Base-by-base conservation (phyloP, 768 basidiomycete species). In the Agrocybe chaxingu region DNA sequence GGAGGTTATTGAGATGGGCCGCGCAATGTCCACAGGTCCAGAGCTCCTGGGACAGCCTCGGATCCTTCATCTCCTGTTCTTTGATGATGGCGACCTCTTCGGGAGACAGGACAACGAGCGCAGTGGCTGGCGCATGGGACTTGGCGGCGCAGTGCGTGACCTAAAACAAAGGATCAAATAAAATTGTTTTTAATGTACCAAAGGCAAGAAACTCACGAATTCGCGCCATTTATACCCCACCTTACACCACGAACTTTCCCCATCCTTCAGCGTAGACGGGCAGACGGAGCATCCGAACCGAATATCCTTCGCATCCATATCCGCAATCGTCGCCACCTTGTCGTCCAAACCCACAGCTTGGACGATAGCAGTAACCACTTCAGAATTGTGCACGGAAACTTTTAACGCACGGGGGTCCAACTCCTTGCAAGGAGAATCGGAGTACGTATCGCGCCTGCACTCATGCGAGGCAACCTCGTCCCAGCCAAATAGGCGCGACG, bases 271-370 rank as follows among this genome's bases (percentile, higher is more conserved):
- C 11, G 47, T 8, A 6, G 8, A 12, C 7, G 18, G 32, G 38
- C 48, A 57, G 10, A 19, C 6, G 12, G 33, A 32, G 33, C 56
- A 57, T n/a, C 16, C 32, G 33, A 57, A 57, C 13, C 52, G 46
- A 24, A 54, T 18, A 31, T 51, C 44, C 33, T 42, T 48, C n/a
- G 31, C 45, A 30, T 57, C 56, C 49, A 57, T 54, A 4, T 57
- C 52, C 7, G 45, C 12, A 13, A 36, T 47, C 31, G 48, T 19
- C 0, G 52, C 52, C 35, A 11, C 34, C 6, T 18, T 7, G 8
- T 41, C 38, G 5, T 50, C 52, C 5, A 54, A 40, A 3, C 56
- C 56, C 1, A 43, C 52, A n/a, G 39, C 33, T 16, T 16, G 47
- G n/a, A 53, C 49, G 19, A 57, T 19, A 3, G 34, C 9, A 11